Evolutionary conservation across 768 basidiomycete species (phyloP), one percentile per base, ranked within the genome.

Genomic region (Suillus ampliporus): DNA sequence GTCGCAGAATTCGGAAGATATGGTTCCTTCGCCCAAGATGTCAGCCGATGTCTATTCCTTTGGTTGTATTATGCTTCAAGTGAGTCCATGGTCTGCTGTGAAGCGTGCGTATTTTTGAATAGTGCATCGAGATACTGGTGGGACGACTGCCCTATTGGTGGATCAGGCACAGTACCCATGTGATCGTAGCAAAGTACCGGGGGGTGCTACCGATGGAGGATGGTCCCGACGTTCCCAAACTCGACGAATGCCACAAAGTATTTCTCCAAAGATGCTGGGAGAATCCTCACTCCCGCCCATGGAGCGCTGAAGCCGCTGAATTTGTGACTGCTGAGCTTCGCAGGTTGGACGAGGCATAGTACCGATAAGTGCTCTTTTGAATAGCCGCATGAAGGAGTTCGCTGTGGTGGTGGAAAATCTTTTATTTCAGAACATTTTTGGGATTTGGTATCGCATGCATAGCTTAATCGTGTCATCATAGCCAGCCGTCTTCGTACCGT

Each of bases 191-290:
- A 19, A 28, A 57, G 15, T 13, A 15, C 17, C 21, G 9, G 14
- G 31, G 31, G 2, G 26, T 23, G n/a, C 50, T 28, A 6, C 64
- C 61, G 10, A 34, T 13, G 46, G 61, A 40, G 47, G 23, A 48
- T 48, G 47, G 28, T 19, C 56, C 61, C 10, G 14, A 11, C 6
- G 28, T n/a, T 37, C 15, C 37, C 11, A 31, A 23, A 46, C 17
- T 62, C 19, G 57, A 57, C 1, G 56, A 64, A 4, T 14, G 8
- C 37, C 40, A 35, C 5, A 51, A 28, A 57, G 14, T 21, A 11
- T 62, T 64, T 28, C 50, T 64, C 13, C 21, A 62, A 23, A n/a
- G 53, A 38, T 64, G 64, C 23, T 64, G 64, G 64, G 28, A 35
- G 3, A 26, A 31, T 4, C 5, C 31, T 51, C 19, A 31, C 11